Percentiles rank a stretch among this genome's conserved stretches.
Conservation (phyloP, 805 yeast genomes). For the Candida hispaniensis region DNA sequence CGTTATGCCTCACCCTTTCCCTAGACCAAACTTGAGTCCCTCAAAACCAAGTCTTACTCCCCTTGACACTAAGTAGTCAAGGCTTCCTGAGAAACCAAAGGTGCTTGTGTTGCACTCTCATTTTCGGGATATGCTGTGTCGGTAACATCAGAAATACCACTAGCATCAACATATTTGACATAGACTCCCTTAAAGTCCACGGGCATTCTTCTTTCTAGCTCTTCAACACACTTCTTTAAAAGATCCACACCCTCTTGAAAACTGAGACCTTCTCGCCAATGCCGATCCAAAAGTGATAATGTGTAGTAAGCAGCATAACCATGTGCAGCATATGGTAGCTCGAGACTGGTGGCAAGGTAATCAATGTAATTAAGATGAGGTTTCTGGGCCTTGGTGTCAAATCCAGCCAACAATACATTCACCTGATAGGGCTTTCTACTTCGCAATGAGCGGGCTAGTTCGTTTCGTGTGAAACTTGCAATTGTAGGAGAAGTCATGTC, state of each 20-base stretch:
- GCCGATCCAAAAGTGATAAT: conserved; percentile 80
- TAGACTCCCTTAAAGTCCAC: conserved; percentile 84
- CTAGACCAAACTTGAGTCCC: too few species aligned
- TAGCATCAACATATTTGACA: conserved; percentile 55
- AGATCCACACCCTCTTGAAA: conserved; percentile 69
- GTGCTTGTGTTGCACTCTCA: too few species aligned
- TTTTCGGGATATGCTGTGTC: conserved; percentile 7
- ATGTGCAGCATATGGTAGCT: conserved; percentile 92
- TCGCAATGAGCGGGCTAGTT: conserved; percentile 78
- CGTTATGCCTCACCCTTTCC: too few species aligned
- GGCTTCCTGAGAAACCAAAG: too few species aligned
- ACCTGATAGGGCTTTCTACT: conserved; percentile 95
- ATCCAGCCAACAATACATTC: conserved; percentile 81
- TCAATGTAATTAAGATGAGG: conserved; percentile 84
- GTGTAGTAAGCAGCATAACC: conserved; percentile 98
- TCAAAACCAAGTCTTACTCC: too few species aligned
- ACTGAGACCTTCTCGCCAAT: conserved; percentile 67
- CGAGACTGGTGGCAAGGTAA: conserved; percentile 84
- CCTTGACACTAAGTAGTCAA: too few species aligned
- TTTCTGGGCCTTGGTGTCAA: conserved; percentile 44
- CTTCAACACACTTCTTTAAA: conserved; percentile 61
- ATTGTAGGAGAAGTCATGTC: conserved; percentile 80
- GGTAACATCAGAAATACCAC: conserved; percentile 34
- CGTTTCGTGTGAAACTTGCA: conserved; percentile 78
- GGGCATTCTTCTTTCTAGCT: conserved; percentile 77